phyloP scores from a whole-genome alignment of 1,284 basidiomycete genomes.

The Papiliotrema terrestris region DNA sequence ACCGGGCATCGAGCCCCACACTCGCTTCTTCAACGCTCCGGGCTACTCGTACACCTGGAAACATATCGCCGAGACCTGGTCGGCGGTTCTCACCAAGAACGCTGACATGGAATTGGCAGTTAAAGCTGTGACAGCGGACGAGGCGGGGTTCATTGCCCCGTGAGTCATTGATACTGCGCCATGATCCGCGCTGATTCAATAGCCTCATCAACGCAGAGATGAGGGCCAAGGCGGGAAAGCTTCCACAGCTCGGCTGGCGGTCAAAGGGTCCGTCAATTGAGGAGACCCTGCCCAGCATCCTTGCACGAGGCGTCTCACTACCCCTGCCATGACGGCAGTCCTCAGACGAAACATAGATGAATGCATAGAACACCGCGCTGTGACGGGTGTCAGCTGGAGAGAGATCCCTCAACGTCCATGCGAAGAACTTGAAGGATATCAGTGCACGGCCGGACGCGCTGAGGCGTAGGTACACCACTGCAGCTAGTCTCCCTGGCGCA shows the following conservation, averaged over 20 bases:
- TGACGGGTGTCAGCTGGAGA: no score
- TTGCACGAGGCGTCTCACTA: background rate
- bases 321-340: no score
- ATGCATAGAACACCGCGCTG: no score
- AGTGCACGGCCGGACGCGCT: no score
- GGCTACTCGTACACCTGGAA: background rate
- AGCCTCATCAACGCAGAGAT: background rate
- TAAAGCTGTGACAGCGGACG: background rate
- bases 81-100: background rate
- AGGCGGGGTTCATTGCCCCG: background rate
- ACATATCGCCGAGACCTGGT: background rate
- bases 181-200: background rate
- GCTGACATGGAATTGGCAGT: background rate
- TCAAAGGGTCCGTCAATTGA: background rate
- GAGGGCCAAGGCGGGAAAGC: background rate
- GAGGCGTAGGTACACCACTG: no score
- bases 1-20: background rate
- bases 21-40: background rate
- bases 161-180: background rate
- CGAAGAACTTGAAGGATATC: no score
- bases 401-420: no score
- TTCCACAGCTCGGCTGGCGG: background rate
- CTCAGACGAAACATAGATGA: no score
- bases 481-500: no score
- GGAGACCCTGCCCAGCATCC: background rate